A percentile compares a stretch with the other conserved stretches of the same genome.
phyloP scores from a whole-genome alignment of 768 basidiomycete species.

The Lactarius sp. region DNA sequence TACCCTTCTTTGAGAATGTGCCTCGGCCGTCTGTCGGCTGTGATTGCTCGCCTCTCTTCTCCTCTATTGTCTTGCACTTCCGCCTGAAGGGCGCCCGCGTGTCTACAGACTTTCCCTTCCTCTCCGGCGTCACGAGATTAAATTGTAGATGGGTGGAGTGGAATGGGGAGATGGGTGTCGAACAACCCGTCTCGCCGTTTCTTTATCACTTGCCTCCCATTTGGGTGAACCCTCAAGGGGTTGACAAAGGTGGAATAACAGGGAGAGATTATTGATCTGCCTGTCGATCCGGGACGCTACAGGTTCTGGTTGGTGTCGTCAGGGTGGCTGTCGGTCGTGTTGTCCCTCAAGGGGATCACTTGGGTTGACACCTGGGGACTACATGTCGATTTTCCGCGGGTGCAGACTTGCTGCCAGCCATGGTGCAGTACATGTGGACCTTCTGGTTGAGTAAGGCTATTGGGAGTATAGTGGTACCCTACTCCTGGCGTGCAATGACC shows the following conservation, averaged over 20 bases:
- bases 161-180: not conserved
- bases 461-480: not conserved
- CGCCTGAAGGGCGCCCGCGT: conserved; percentile 9
- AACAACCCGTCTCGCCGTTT: not conserved
- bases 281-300: not conserved
- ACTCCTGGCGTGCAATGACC: not conserved
- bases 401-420: not conserved
- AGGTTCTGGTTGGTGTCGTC: not conserved
- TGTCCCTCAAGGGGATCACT: conserved; percentile 16
- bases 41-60: not conserved
- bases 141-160: not conserved
- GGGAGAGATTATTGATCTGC: not conserved
- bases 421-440: not conserved
- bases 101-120: not conserved
- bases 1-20: not conserved
- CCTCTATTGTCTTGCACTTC: not conserved
- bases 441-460: not conserved
- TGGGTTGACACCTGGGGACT: not conserved
- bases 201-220: not conserved
- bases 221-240: conserved; percentile 17
- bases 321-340: not conserved
- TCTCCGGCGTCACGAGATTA: not conserved
- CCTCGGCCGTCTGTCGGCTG: not conserved
- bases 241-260: not conserved
- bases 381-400: not conserved